Percentiles rank a stretch among this genome's conserved stretches.
Evolutionary conservation across 2,329 filamentous ascomycete species (phyloP).

Genomic region (Neofusicoccum cordaticola): DNA sequence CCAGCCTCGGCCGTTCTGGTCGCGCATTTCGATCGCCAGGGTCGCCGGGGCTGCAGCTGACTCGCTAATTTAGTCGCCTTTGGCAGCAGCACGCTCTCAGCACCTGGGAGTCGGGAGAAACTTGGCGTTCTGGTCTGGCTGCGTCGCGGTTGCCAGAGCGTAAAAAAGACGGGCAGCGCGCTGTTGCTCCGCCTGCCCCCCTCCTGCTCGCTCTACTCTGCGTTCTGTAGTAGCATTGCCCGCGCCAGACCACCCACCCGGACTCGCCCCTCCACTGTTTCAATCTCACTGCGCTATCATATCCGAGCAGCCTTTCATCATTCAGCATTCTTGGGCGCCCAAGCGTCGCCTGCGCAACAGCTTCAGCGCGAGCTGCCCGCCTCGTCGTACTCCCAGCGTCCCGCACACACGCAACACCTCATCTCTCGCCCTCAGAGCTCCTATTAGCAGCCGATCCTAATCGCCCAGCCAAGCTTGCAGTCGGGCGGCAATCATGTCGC

Average conservation of each 20-base stretch:
- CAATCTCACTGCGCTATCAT: slow-evolving; percentile 12
- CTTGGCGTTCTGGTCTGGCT: slow-evolving; percentile 10
- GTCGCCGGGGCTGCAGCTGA: slow-evolving; percentile 1
- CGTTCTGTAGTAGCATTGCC: not conserved
- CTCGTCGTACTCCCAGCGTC: not conserved
- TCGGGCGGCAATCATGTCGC: slow-evolving; percentile 37
- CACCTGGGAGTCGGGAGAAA: not conserved
- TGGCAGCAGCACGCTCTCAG: not conserved
- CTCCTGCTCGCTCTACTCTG: not conserved
- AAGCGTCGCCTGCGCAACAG: slow-evolving; percentile 17
- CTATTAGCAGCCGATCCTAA: slow-evolving; percentile 12
- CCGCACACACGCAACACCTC: slow-evolving; percentile 11
- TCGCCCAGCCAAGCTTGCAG: not conserved
- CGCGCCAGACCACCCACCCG: not conserved
- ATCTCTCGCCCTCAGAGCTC: not conserved
- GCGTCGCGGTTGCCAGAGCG: slow-evolving; percentile 6
- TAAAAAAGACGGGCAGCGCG: not conserved
- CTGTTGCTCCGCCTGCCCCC: not conserved
- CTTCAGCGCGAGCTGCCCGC: not conserved
- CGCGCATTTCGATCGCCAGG: slow-evolving; percentile 1
- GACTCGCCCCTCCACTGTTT: slow-evolving; percentile 2
- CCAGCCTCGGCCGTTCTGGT: slow-evolving; percentile 7
- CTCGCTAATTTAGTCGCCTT: slow-evolving; percentile 4
- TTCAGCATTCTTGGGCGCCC: slow-evolving; percentile 14
- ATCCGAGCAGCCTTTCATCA: slow-evolving; percentile 14